Base-by-base conservation (phyloP, 345 rosid genomes). In the Dimocarpus longan region DNA sequence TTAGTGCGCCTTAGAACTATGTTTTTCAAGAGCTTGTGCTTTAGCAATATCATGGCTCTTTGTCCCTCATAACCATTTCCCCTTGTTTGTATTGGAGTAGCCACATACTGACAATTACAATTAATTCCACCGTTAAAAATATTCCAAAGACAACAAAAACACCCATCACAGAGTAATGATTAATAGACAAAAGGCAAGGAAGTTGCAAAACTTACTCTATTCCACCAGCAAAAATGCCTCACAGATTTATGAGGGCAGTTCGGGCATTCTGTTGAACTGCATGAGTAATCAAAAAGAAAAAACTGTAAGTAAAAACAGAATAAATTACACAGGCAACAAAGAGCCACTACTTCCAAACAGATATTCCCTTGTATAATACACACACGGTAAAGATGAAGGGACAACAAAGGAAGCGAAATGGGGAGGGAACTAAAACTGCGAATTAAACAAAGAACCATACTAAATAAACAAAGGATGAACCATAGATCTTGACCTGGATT, bases 151-250 rank as follows among this genome's bases (percentile, higher is more conserved):
- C 65, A 68, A 40, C 6, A 76, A 76, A 68, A 26, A n/a, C 13
- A 42, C 24, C 19, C 48, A 8, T 43, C 42, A 69, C 32, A 70
- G 69, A 48, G 11, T 59, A n/a, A 56, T 22, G 66, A 46, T 1
- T 22, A 44, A 11, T 21, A 66, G 37, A 44, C 3, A 68, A 66
- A 54, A 71, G 78, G 77, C 22, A 69, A 64, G 32, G 22, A 64
- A 74, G 62, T 60, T 66, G 66, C 52, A 75, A 22, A 74, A 80
- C 88, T 90, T 76, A 96, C 99, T 87, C 88, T 93, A 84, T 96
- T 96, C 99, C 99, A 96, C 99, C 99, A 96, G 85, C 99, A 96
- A 78, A 96, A 96, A 84, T 96, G 99, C 80, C 98, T 91, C 72
- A 91, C 95, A 16, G 92, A 79, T 77, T 80, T 92, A 84, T 96